phyloP scores from a whole-genome alignment of 768 basidiomycete genomes.

The Psilocybe cubensis region DNA sequence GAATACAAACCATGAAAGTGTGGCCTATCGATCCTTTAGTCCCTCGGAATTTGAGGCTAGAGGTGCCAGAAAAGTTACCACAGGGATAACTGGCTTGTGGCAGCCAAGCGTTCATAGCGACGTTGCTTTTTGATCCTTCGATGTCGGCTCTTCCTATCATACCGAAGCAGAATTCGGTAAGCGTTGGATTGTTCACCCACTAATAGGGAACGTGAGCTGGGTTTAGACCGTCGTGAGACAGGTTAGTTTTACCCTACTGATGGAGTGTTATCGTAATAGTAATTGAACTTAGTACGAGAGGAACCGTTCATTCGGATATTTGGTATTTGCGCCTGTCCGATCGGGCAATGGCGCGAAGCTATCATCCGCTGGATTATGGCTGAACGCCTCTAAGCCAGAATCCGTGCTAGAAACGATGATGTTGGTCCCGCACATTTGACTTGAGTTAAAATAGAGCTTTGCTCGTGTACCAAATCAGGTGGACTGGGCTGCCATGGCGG shows the following conservation, averaged over 20 bases:
- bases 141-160: constrained; percentile 85
- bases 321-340: constrained; percentile 82
- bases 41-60: constrained; percentile 79
- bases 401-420: constrained; percentile 78
- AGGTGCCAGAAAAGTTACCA: constrained; percentile 83
- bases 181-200: constrained; percentile 81
- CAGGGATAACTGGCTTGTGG: constrained; percentile 83
- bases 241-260: constrained; percentile 88
- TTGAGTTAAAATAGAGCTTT: constrained; percentile 69
- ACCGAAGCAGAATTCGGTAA: constrained; percentile 81
- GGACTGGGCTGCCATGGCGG: constrained; percentile 49
- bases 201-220: constrained; percentile 83
- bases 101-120: constrained; percentile 85
- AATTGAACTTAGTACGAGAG: constrained; percentile 85
- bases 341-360: constrained; percentile 79
- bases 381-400: constrained; percentile 86
- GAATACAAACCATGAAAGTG: constrained; percentile 83
- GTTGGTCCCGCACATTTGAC: constrained; percentile 68
- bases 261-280: constrained; percentile 74
- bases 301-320: constrained; percentile 85
- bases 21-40: constrained; percentile 85
- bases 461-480: constrained; percentile 72
- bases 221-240: constrained; percentile 85
- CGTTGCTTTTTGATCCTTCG: constrained; percentile 84
- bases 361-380: constrained; percentile 85